A percentile compares a stretch with the other conserved stretches of the same genome.
phyloP scores from a whole-genome alignment of 257 asterid genomes.

The Thymus mandschuricus region DNA sequence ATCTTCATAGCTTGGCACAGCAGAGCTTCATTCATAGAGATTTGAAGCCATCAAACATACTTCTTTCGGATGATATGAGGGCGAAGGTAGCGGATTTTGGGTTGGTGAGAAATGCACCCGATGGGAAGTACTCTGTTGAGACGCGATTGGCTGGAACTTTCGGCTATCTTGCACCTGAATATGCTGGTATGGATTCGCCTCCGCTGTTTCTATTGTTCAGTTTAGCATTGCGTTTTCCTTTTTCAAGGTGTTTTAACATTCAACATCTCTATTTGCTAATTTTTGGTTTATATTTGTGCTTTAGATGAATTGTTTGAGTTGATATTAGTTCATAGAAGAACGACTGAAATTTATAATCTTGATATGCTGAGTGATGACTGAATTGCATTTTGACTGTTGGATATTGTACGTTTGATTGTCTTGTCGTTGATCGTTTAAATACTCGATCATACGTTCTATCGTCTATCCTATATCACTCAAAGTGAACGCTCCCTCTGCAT shows the following conservation, averaged over 20 bases:
- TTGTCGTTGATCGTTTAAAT: too few species aligned
- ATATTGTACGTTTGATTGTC: too few species aligned
- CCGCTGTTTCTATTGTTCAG: constrained; percentile 11
- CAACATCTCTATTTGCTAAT: background rate
- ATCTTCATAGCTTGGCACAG: constrained; percentile 95
- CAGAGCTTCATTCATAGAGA: constrained; percentile 93
- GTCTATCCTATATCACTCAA: background rate
- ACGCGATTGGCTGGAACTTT: constrained; percentile 94
- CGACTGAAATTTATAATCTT: background rate
- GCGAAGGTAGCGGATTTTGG: constrained; percentile 99
- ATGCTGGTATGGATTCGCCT: constrained; percentile 64
- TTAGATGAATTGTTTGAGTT: background rate
- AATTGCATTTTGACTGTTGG: background rate
- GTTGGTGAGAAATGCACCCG: constrained; percentile 87
- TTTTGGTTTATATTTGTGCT: background rate
- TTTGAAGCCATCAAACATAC: constrained; percentile 87
- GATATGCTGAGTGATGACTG: background rate
- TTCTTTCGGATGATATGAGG: constrained; percentile 89
- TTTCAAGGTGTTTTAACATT: background rate
- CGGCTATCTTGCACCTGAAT: constrained; percentile 98
- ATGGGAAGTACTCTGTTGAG: constrained; percentile 91
- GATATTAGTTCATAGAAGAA: background rate
- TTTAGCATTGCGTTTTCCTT: background rate
- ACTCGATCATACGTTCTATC: too few species aligned
- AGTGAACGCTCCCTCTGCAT: background rate